Evolutionary conservation across 2,329 filamentous ascomycete genomes (phyloP), one percentile per base, ranked within the genome.

Genomic region (Ascochyta fabae): DNA sequence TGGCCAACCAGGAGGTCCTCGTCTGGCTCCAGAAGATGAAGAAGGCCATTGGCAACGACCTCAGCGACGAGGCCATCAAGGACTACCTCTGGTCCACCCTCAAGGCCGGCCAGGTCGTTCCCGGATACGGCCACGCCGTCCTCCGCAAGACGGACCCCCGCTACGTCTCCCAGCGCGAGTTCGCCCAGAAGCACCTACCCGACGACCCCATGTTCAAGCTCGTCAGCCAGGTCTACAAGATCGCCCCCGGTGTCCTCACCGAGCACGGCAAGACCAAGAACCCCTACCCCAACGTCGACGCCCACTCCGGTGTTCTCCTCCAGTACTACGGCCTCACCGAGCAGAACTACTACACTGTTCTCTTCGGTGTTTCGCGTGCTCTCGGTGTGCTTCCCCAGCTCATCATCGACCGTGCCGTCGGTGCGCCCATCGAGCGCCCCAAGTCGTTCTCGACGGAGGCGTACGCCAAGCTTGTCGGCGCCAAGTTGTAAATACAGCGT

Each of bases 181-280:
- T 99, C 72, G 95, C 94, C 63, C 91, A 93, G 72, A 86, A 91
- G 84, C 91, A 97, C 79, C 88, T 97, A 78, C 91, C 94, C 76
- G 86, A 96, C 75, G 95, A 98, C 86, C 93, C 94, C 74, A 96
- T 99, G 93, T 99, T 97, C 91, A 92, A 99, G 88, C 91, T 99
- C 70, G 95, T 99, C 83, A 96, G 91, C 86, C 95, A 99, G 85
- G 95, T 99, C 71, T 99, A 98, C 91, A 99, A 99, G 91, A 98
- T 99, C 73, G 95, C 95, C 65, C 95, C 95, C 65, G 90, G 89
- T 75, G 95, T 99, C 73, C 86, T 99, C 78, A 99, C 95, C 67
- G 92, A 99, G 88, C 95, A 99, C 85, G 95, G 95, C 84, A 99
- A 99, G 91, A 98, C 94, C 86, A 98, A 98, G 91, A 97, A 98